Conservation (phyloP, 2,329 filamentous ascomycete species). For the Berkeleyomyces rouxiae region DNA sequence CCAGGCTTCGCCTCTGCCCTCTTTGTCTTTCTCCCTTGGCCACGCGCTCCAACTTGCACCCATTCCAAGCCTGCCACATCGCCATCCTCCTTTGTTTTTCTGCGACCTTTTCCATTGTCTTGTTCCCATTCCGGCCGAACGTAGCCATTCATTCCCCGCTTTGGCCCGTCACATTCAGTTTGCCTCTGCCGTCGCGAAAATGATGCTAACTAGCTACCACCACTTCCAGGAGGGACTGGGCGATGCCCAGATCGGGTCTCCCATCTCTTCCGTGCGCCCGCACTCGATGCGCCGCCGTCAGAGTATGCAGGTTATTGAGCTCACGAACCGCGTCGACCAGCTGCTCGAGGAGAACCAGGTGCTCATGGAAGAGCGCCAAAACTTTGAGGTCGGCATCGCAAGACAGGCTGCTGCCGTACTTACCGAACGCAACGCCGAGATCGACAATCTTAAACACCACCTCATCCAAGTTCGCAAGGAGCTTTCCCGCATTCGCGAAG, state of each 20-base stretch:
- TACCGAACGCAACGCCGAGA: conserved; percentile 71
- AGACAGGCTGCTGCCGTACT: conserved; percentile 53
- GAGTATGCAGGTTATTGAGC: conserved; percentile 91
- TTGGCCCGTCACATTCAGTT: background rate
- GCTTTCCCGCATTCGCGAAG: conserved; percentile 60
- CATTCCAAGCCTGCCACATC: background rate
- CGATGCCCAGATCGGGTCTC: conserved; percentile 71
- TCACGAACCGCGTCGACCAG: conserved; percentile 73
- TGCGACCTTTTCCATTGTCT: background rate
- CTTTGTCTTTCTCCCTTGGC: conserved; percentile 1
- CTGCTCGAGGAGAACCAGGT: conserved; percentile 69
- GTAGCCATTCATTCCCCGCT: background rate
- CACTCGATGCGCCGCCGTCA: conserved; percentile 93
- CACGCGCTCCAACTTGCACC: background rate
- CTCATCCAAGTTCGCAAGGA: conserved; percentile 70
- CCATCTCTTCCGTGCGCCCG: conserved; percentile 81
- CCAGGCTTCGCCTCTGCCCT: background rate
- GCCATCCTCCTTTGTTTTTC: background rate
- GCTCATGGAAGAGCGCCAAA: conserved; percentile 54
- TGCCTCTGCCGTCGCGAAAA: background rate
- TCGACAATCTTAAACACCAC: conserved; percentile 63
- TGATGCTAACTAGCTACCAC: conserved; percentile 13
- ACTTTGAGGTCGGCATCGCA: conserved; percentile 49
- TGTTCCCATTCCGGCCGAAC: background rate
- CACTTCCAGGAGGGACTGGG: conserved; percentile 69